These are phyloP conservation scores for Cladophialophora yegresii DNA, from an alignment of 2,329 filamentous ascomycete genomes.

Conservation along the genomic window DNA sequence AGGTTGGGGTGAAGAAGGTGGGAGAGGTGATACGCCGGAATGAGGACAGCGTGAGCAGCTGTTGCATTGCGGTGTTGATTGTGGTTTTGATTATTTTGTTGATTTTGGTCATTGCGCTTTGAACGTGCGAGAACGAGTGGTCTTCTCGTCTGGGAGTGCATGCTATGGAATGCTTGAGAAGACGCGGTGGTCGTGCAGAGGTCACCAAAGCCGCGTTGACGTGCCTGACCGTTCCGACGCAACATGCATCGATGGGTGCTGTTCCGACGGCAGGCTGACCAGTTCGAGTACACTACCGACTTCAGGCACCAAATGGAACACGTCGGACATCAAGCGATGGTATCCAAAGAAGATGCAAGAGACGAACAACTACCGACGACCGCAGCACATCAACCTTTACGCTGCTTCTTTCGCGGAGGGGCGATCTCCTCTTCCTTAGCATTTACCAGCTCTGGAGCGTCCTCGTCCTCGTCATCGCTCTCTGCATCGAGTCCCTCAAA, in stretches of 20 bases:
- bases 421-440: slow-evolving; percentile 39
- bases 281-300: background rate
- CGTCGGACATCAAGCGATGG: background rate
- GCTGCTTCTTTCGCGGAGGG: slow-evolving; percentile 37
- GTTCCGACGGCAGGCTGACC: background rate
- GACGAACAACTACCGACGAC: background rate
- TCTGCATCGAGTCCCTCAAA: slow-evolving; percentile 60
- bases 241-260: background rate
- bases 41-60: slow-evolving; percentile 63
- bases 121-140: background rate
- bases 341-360: background rate
- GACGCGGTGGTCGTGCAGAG: background rate
- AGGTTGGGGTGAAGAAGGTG: slow-evolving; percentile 84
- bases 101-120: slow-evolving; percentile 66
- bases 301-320: background rate
- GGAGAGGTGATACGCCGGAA: slow-evolving; percentile 82
- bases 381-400: slow-evolving; percentile 12
- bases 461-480: slow-evolving; percentile 61
- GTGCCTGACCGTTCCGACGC: background rate
- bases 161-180: background rate
- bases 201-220: background rate
- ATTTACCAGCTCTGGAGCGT: slow-evolving; percentile 45
- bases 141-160: background rate
- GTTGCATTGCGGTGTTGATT: slow-evolving; percentile 34
- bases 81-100: slow-evolving; percentile 68